These are phyloP conservation scores for Bruguiera parviflora DNA, from an alignment of 345 rosid genomes.

Conservation along the genomic window DNA sequence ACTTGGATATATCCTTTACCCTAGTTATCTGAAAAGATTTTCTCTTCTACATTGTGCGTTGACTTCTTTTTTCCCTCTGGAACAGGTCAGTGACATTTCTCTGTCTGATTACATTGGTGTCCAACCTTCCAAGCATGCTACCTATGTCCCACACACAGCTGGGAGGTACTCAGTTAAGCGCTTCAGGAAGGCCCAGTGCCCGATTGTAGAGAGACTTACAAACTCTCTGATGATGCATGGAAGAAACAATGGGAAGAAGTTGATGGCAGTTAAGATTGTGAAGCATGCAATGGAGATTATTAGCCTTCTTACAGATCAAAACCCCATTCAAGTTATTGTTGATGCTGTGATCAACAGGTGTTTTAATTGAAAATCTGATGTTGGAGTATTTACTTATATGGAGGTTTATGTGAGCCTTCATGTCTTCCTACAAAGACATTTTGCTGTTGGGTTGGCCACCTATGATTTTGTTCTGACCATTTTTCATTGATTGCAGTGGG, in stretches of 20 bases:
- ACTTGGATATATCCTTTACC: not conserved
- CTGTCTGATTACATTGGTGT: slow-evolving; percentile 73
- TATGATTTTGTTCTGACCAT: not conserved
- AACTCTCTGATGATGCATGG: slow-evolving; percentile 98
- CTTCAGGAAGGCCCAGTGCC: slow-evolving; percentile 96
- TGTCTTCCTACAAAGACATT: not conserved
- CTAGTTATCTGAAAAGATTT: not conserved
- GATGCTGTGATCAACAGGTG: slow-evolving; percentile 93
- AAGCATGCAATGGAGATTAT: slow-evolving; percentile 96
- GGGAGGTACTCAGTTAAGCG: slow-evolving; percentile 92
- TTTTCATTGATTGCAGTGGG: slow-evolving; percentile 44
- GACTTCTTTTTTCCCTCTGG: not conserved
- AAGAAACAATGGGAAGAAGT: slow-evolving; percentile 83
- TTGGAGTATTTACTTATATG: not conserved
- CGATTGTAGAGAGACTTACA: slow-evolving; percentile 87
- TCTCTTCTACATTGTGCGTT: not conserved
- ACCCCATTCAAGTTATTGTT: slow-evolving; percentile 88
- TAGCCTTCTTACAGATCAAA: slow-evolving; percentile 67
- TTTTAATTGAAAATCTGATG: too few relatives aligned
- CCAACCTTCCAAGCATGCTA: slow-evolving; percentile 68
- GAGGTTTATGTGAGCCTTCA: not conserved
- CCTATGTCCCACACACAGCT: slow-evolving; percentile 91
- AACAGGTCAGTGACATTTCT: slow-evolving; percentile 68
- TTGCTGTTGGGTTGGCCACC: not conserved
- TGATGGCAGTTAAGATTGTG: slow-evolving; percentile 81